phyloP scores from a whole-genome alignment of 1,284 basidiomycete species.

The Apiotrichum brassicae region DNA sequence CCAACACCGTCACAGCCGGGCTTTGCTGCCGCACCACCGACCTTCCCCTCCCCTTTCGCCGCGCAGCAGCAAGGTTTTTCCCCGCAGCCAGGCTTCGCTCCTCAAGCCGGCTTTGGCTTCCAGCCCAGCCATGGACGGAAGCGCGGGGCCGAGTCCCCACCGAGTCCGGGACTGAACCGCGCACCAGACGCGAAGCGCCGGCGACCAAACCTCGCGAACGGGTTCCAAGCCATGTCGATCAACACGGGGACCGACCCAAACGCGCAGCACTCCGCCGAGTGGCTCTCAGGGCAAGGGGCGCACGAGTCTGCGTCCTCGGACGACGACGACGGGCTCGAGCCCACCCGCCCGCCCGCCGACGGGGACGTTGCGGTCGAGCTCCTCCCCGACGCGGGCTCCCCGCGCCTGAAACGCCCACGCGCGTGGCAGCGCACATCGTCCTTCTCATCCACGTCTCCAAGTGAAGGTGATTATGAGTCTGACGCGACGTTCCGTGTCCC shows the following conservation, averaged over 20 bases:
- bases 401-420: constrained; percentile 4
- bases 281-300: constrained; percentile 5
- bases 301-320: neutral
- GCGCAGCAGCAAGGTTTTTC: too few relatives aligned
- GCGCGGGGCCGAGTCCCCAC: constrained; percentile 6
- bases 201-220: constrained; percentile 35
- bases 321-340: constrained; percentile 10
- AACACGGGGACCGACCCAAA: neutral
- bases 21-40: too few relatives aligned
- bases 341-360: constrained; percentile 6
- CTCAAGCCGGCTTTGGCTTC: too few relatives aligned
- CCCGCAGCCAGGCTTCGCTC: too few relatives aligned
- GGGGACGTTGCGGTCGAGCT: constrained; percentile 22
- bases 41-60: neutral
- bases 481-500: constrained; percentile 25
- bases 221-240: constrained; percentile 34
- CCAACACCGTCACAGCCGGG: neutral
- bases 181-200: constrained; percentile 23
- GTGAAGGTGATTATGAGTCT: constrained; percentile 26
- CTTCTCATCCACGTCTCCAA: constrained; percentile 21
- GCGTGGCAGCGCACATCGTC: constrained; percentile 12
- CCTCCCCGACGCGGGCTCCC: constrained; percentile 10
- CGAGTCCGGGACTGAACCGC: neutral
- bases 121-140: too few relatives aligned
- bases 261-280: constrained; percentile 7